Conservation (phyloP, 2,329 filamentous ascomycete genomes). For the Neofusicoccum umdonicola region DNA sequence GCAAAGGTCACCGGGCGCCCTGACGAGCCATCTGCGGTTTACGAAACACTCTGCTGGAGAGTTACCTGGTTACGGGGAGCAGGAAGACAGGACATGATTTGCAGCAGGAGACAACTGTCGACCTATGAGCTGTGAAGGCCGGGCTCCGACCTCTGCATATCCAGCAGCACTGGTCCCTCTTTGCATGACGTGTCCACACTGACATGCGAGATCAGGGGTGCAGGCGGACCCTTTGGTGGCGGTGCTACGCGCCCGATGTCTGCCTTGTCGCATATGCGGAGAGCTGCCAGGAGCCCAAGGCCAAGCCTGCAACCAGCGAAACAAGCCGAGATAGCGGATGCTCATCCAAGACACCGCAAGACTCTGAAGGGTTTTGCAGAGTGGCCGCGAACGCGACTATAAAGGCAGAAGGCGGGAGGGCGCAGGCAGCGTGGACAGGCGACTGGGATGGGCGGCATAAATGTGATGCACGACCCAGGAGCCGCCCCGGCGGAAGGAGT, state of each 20-base stretch:
- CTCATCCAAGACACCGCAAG: too few relatives aligned
- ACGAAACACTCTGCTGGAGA: too few relatives aligned
- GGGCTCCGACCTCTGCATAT: background rate
- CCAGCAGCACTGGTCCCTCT: background rate
- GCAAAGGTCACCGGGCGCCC: too few relatives aligned
- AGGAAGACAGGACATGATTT: too few relatives aligned
- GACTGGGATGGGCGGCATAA: background rate
- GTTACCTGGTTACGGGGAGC: too few relatives aligned
- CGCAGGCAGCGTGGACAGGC: background rate
- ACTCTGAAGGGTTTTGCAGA: background rate
- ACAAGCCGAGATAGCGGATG: background rate
- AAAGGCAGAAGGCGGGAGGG: background rate
- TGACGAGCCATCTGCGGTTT: too few relatives aligned
- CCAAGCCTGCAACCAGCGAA: background rate
- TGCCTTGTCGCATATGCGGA: background rate
- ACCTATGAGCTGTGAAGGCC: background rate
- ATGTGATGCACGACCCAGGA: background rate
- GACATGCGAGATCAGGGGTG: background rate
- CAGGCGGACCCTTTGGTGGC: background rate
- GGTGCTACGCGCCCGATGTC: background rate
- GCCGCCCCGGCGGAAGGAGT: background rate
- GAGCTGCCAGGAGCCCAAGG: background rate
- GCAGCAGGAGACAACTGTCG: too few relatives aligned
- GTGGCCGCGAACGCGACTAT: background rate
- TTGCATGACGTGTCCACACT: background rate